Evolutionary conservation across 139 green algal species (phyloP), one percentile per base, ranked within the genome.

Genomic region (Coccomyxa sp.): DNA sequence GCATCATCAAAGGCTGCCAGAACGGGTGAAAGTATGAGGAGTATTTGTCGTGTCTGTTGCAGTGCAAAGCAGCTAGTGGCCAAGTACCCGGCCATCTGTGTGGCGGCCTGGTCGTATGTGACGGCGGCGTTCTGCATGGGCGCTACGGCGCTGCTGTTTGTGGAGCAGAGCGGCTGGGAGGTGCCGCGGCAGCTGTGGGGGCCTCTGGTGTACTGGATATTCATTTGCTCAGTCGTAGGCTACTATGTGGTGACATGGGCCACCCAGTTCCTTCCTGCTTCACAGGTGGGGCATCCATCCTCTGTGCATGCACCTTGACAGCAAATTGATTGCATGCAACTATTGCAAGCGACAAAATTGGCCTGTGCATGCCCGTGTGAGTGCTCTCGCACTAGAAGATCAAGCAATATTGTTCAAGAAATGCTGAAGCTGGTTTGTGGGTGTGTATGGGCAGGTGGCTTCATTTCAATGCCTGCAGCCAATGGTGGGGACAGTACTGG

Each of bases 391-490:
- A 51, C 38, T 51, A 51, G n/a, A n/a, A n/a, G n/a, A 51, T 51
- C 7, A 3, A 51, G 38, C 38, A 51, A 51, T 11, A 11, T 51
- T 51, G 7, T 51, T n/a, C n/a, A 51, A 51, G 38, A 3, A 51
- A 51, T n/a, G n/a, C 38, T 51, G 38, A 51, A 51, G 38, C 38
- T 51, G 38, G 38, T 51, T 51, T 9, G n/a, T n/a, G 63, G 18
- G 4, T 21, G 63, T 25, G 18, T 71, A 21, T 71, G 21, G 18
- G 63, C 80, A 93, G 85, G 91, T 95, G 78, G 91, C 91, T 13
- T 79, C 91, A 0, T 94, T 93, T 82, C 90, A 93, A 82, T 93
- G 91, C 80, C 75, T 94, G 77, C 92, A 95, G 85, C 92, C 92
- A 45, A 90, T 94, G 51, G 79, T 94, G 17, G 92, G 92, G 30